Conservation (phyloP, 176 grass and related monocot genomes). For the Juncus effusus region DNA sequence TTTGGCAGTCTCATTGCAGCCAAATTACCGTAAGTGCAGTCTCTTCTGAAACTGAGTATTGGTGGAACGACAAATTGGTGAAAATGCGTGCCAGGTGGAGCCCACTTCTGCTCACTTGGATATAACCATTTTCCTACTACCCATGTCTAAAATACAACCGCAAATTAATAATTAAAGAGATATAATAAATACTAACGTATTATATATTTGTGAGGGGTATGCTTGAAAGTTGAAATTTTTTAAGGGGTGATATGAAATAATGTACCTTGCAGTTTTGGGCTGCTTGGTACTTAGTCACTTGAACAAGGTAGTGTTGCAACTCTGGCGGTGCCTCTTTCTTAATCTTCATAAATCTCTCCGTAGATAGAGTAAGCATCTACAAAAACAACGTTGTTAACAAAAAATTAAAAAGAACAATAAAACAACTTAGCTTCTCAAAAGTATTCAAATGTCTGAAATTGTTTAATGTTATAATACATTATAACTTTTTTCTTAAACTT, state of each 20-base stretch:
- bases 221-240: neutral
- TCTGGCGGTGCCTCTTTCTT: conserved; percentile 67
- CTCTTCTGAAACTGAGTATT: conserved; percentile 67
- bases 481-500: neutral
- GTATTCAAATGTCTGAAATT: too few species aligned
- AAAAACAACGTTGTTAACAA: neutral
- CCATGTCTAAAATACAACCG: conserved; percentile 54
- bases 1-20: conserved; percentile 91
- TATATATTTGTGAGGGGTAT: neutral
- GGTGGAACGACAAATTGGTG: conserved; percentile 98
- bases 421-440: neutral
- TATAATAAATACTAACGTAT: too few species aligned
- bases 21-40: conserved; percentile 86
- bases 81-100: conserved; percentile 77
- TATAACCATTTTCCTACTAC: conserved; percentile 92
- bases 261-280: conserved; percentile 73
- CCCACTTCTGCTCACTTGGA: conserved; percentile 73
- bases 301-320: conserved; percentile 65
- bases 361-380: conserved; percentile 80
- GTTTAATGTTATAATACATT: too few species aligned
- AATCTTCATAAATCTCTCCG: conserved; percentile 72
- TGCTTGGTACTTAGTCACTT: conserved; percentile 85
- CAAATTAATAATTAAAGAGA: neutral
- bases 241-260: neutral
- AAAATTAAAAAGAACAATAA: neutral